phyloP scores from a whole-genome alignment of 2,329 filamentous ascomycete genomes.

The Hypoxylon sp. region DNA sequence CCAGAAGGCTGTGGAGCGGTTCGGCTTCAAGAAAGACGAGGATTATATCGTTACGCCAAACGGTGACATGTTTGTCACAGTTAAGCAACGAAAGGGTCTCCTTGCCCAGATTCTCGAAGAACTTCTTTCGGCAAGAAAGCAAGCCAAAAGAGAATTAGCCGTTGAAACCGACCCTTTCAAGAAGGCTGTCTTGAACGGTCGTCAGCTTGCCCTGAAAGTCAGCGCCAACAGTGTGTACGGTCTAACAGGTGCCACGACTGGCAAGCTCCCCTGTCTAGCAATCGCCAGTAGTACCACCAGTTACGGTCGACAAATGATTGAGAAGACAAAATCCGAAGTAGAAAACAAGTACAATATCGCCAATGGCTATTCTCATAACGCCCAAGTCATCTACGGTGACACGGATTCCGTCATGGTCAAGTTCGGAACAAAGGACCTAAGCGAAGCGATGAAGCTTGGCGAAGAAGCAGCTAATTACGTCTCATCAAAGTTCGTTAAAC shows the following conservation, averaged over 20 bases:
- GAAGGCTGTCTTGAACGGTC: slow-evolving; percentile 97
- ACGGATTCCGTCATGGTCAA: slow-evolving; percentile 99
- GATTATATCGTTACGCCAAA: slow-evolving; percentile 98
- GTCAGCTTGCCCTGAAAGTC: slow-evolving; percentile 94
- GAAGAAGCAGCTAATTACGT: slow-evolving; percentile 91
- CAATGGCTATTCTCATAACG: slow-evolving; percentile 95
- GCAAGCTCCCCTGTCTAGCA: slow-evolving; percentile 93
- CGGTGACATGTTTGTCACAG: slow-evolving; percentile 91
- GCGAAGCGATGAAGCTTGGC: slow-evolving; percentile 94
- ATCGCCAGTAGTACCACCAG: slow-evolving; percentile 98
- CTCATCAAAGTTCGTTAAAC: slow-evolving; percentile 92
- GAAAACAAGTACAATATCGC: slow-evolving; percentile 90
- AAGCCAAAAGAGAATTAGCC: slow-evolving; percentile 91
- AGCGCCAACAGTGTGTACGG: slow-evolving; percentile 99
- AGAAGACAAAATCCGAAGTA: slow-evolving; percentile 96
- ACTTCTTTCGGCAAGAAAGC: slow-evolving; percentile 90
- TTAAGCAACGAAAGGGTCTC: slow-evolving; percentile 90
- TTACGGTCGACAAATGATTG: slow-evolving; percentile 99
- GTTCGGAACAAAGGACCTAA: slow-evolving; percentile 89
- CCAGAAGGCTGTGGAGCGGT: slow-evolving; percentile 81
- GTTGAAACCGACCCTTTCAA: slow-evolving; percentile 95
- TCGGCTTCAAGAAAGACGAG: slow-evolving; percentile 85
- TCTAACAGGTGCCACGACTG: slow-evolving; percentile 94
- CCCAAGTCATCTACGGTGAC: slow-evolving; percentile 97
- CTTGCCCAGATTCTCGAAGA: slow-evolving; percentile 97